Base-by-base conservation (phyloP, 257 asterid species). In the Solanum sparsipilum region DNA sequence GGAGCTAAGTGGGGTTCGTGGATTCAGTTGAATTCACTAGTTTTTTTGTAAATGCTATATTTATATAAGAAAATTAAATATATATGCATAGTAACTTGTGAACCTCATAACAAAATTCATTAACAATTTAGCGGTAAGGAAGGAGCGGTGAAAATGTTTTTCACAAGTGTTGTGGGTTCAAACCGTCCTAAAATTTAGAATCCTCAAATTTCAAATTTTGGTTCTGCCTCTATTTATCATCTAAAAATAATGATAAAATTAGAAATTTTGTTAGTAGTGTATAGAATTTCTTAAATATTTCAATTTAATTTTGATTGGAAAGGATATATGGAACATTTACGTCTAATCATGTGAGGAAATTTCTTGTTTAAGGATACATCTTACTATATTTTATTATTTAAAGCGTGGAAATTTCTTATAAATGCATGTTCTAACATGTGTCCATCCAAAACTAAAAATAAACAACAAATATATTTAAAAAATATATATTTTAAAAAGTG, bases 391-490 rank as follows among this genome's bases (percentile, higher is more conserved):
- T 76, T 79, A 27, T 79, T 79, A 11, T 15, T 41, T 32, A n/a
- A 78, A 25, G 63, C 36, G 25, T 78, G 25, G 84, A 41, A 13
- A 78, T 13, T 27, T 78, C 63, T 78, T 41, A 32, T 78, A 27
- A 46, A 46, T 79, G 68, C 85, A 81, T 44, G 85, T 79, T 60
- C 84, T 27, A 79, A 44, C 84, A 44, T 41, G 84, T 79, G 84
- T 79, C 38, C 85, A 8, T 12, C 84, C 27, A 44, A 79, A 79
- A 79, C 85, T 27, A 79, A 44, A 79, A 76, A n/a, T 41, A 78
- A 68, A 18, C 36, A 70, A 70, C 25, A 70, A 5, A 11, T 65
- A 58, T 8, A 56, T 56, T 52, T n/a, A n/a, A n/a, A n/a, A n/a
- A n/a, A n/a, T n/a, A 75, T 2, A 5, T 13, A 48, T 48, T 10